Evolutionary conservation across 345 rosid species (phyloP), one percentile per base, ranked within the genome.

Genomic region (Heritiera littoralis): DNA sequence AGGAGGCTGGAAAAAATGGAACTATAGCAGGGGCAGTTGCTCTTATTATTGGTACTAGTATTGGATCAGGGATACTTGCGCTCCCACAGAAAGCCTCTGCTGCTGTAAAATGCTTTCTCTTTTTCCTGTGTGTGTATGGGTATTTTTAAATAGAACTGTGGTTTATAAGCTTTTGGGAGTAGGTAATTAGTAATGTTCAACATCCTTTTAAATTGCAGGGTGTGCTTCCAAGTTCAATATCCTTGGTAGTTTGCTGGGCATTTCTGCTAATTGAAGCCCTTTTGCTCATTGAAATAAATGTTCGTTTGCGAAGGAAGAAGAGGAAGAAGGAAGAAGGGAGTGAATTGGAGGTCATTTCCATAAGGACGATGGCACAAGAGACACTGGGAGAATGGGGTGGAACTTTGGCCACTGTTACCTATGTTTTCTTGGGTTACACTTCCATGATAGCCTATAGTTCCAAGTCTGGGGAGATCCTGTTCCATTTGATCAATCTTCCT

Each of bases 291-390:
- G 92, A 91, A 83, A 74, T 89, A 82, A 88, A 91, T 40, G 88
- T 87, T 67, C 66, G 46, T 17, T 83, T 89, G 82, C 76, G 73
- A 81, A 64, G 49, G 10, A 86, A 76, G 81, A 85, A 15, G 82
- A 76, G 20, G 58, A 84, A 73, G 52, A 78, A 45, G 49, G 86
- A 80, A 38, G 86, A 76, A 7, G 87, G 74, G 40, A 51, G 72
- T 51, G 90, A 86, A 66, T 77, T 89, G 7, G 88, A 88, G 74
- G 82, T 86, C 15, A 87, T 89, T 77, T 89, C 91, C 30, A 68
- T 91, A 67, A 89, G 89, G 80, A 91, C 90, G 17, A 88, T 89
- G 91, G 91, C 94, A 43, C 89, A 87, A 82, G 90, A 89, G 74
- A 91, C 95, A 56, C 61, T 89, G 9, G 90, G 92, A 66, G 85